Evolutionary conservation across 164 flowering plant genomes (phyloP), one percentile per base, ranked within the genome.

Genomic region (Echeveria elegans): DNA sequence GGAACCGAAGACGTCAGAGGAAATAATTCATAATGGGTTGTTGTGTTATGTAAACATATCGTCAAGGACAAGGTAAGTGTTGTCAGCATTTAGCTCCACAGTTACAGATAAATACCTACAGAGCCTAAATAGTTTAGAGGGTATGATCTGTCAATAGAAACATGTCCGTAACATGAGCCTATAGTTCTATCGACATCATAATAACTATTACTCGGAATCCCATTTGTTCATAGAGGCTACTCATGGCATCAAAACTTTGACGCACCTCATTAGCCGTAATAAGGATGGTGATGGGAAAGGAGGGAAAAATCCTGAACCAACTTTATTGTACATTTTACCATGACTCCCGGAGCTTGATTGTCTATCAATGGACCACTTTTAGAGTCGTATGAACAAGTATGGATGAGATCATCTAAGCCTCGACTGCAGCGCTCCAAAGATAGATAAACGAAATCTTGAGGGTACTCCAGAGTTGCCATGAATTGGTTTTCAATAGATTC

Each of bases 361-460:
- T 64, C 32, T 4, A 36, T 2, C 19, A 40, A 28, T 50, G 65
- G 21, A 21, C 11, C n/a, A 63, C 66, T 48, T 36, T 34, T 48
- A 11, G 72, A 74, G 40, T 71, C 36, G 41, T 72, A 73, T 6
- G 74, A 72, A 59, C 62, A 76, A 28, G 63, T 61, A 30, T 65
- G 75, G 65, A 79, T 69, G 56, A 82, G 68, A 74, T 79, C 82
- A 62, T 71, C 76, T 58, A 92, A 80, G 78, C 80, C 87, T 72
- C 96, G 88, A 50, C 71, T 71, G 70, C 98, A 91, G 21, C 91
- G 89, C 82, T 94, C 98, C 70, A 94, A 72, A n/a, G 91, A 71
- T 63, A 94, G 82, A 78, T 94, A 94, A 18, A 89, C 89, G 80
- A 91, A 94, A 79, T 94, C 87, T 52, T 77, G 73, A 80, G 91